Conservation (phyloP, 2,329 filamentous ascomycete genomes). For the Sporothrix globosa region DNA sequence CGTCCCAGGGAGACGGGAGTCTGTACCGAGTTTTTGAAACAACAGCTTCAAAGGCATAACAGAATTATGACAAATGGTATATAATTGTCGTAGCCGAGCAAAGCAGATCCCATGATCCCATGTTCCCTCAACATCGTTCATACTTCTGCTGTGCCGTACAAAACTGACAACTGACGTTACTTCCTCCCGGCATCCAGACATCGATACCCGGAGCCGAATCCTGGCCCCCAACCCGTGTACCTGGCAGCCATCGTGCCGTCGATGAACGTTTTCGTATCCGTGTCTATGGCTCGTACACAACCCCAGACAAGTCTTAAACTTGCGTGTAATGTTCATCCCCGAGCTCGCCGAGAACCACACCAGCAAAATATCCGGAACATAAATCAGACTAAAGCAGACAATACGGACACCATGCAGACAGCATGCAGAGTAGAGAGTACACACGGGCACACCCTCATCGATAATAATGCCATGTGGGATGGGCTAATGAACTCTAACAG, state of each 20-base stretch:
- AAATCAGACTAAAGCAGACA: not conserved
- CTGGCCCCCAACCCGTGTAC: constrained; percentile 21
- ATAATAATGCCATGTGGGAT: constrained; percentile 11
- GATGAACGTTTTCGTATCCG: too few relatives aligned
- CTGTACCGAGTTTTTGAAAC: not conserved
- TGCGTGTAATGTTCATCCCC: not conserved
- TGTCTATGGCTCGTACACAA: constrained; percentile 13
- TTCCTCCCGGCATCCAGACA: constrained; percentile 10
- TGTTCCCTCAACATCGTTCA: not conserved
- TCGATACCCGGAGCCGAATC: constrained; percentile 23
- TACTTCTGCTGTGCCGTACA: constrained; percentile 4
- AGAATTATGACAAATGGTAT: not conserved
- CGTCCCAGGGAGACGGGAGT: not conserved
- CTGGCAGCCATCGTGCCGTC: not conserved
- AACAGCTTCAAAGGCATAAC: not conserved
- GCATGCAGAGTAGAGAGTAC: not conserved
- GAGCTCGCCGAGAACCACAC: constrained; percentile 13
- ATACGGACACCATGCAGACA: not conserved
- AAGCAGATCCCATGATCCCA: not conserved
- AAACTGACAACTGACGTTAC: not conserved
- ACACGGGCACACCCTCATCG: constrained; percentile 7
- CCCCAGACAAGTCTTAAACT: not conserved
- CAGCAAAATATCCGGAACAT: not conserved
- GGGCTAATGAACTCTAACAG: too few relatives aligned
- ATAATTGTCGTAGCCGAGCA: not conserved